Conservation (phyloP, 2,329 filamentous ascomycete genomes). For the Colletotrichum sp. region DNA sequence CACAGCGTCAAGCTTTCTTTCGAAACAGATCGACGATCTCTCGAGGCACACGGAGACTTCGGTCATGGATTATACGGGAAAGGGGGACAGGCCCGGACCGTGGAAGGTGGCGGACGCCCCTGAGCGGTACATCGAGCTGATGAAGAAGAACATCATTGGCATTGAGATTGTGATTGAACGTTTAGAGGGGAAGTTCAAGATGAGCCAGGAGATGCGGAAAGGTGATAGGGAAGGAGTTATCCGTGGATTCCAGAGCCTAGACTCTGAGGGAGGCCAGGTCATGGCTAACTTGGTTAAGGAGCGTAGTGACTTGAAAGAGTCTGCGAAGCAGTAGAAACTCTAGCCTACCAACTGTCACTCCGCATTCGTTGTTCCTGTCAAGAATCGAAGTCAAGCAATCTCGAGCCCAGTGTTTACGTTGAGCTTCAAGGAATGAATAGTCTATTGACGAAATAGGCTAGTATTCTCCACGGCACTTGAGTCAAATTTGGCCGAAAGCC, state of each 20-base stretch:
- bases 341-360: rapidly evolving
- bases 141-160: conserved; percentile 65
- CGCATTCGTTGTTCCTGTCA: not conserved
- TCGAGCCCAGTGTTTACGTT: too few species aligned
- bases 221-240: conserved; percentile 64
- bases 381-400: not conserved
- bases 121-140: conserved; percentile 56
- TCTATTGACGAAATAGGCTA: too few species aligned
- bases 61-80: conserved; percentile 61
- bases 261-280: conserved; percentile 30
- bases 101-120: conserved; percentile 67
- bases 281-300: conserved; percentile 37
- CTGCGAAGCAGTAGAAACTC: not conserved
- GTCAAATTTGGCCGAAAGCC: not conserved
- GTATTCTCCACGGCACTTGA: rapidly evolving
- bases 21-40: conserved; percentile 57
- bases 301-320: conserved; percentile 31
- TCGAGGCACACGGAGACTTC: conserved; percentile 52
- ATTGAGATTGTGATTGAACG: conserved; percentile 62
- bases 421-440: too few species aligned
- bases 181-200: conserved; percentile 68
- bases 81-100: conserved; percentile 34
- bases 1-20: conserved; percentile 52
- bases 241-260: conserved; percentile 53
- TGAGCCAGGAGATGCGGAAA: conserved; percentile 64